Conservation (phyloP, 306 rosid species). For the Quercus variabilis region DNA sequence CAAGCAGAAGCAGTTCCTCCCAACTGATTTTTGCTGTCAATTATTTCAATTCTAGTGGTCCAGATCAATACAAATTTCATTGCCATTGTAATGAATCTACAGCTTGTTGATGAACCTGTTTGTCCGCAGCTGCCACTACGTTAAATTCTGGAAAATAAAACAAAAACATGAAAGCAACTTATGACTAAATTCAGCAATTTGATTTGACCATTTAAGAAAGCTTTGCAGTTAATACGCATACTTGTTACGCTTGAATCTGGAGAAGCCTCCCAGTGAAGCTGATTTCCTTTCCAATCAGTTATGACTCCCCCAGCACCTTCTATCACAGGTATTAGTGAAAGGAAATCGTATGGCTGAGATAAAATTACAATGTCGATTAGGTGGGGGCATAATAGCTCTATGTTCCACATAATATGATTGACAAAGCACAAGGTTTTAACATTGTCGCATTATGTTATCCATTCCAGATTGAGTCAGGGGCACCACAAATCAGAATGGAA, state of each 20-base stretch:
- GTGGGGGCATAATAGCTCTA: neutral
- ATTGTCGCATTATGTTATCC: no score
- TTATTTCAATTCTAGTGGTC: neutral
- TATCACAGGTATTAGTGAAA: conserved; percentile 81
- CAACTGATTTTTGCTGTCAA: neutral
- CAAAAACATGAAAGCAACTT: neutral
- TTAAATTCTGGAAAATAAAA: conserved; percentile 57
- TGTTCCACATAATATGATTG: neutral
- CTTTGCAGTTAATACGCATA: conserved; percentile 17
- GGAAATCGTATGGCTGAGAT: conserved; percentile 88
- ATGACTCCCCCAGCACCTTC: conserved; percentile 93
- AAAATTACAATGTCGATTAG: neutral
- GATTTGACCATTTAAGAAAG: conserved; percentile 6
- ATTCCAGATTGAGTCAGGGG: no score
- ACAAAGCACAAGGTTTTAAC: neutral
- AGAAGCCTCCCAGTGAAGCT: conserved; percentile 83
- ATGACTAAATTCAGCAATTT: neutral
- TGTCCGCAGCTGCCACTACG: conserved; percentile 88
- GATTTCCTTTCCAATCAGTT: conserved; percentile 91
- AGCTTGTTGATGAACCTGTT: conserved; percentile 67
- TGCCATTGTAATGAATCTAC: conserved; percentile 64
- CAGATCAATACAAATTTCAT: conserved; percentile 21
- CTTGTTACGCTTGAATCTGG: conserved; percentile 61
- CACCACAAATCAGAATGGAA: neutral
- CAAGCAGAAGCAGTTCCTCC: neutral